These are phyloP conservation scores for Citrus medica DNA, from an alignment of 345 rosid species.

Conservation along the genomic window DNA sequence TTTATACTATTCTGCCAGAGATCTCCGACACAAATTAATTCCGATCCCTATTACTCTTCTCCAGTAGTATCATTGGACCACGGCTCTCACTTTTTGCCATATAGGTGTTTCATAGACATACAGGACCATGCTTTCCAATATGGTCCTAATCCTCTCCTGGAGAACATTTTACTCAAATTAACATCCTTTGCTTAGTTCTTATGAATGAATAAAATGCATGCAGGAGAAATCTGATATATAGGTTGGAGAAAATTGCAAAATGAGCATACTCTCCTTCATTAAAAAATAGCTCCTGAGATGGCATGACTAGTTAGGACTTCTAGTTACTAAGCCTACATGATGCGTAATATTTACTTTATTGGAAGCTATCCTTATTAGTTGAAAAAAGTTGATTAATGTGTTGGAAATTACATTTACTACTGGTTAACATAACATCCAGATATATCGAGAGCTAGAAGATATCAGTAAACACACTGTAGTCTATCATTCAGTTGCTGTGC, in stretches of 20 bases:
- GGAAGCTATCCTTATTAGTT: background rate
- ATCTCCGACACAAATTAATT: background rate
- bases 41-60: background rate
- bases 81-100: background rate
- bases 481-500: slow-evolving; percentile 61
- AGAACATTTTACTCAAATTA: background rate
- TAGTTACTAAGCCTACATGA: background rate
- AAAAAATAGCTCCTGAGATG: background rate
- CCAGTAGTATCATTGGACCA: background rate
- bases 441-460: slow-evolving; percentile 86
- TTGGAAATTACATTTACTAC: background rate
- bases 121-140: background rate
- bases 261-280: background rate
- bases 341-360: background rate
- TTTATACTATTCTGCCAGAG: background rate
- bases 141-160: background rate
- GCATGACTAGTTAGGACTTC: background rate
- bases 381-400: background rate
- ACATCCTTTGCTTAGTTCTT: background rate
- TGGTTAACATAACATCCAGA: slow-evolving; percentile 43
- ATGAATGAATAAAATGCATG: background rate
- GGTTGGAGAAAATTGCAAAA: background rate
- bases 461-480: slow-evolving; percentile 46
- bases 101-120: background rate
- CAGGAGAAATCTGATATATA: background rate